Conservation (phyloP, 116 monocot genomes). For the Phalaenopsis hybrid region DNA sequence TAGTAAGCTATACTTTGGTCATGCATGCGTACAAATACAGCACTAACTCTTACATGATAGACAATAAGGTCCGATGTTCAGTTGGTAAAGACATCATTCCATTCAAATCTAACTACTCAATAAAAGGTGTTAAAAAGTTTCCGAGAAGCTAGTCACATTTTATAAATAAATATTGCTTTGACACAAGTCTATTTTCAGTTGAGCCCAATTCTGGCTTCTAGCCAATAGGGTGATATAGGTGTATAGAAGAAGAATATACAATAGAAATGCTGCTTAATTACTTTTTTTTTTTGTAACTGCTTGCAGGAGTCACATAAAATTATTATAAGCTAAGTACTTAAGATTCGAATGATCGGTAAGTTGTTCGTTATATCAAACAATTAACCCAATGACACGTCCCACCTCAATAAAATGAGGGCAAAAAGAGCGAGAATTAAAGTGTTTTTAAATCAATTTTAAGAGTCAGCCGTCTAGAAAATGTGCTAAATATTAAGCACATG, state of each 20-base stretch:
- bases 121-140: background rate
- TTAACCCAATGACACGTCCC: background rate
- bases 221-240: background rate
- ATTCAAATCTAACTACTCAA: background rate
- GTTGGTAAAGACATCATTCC: no score
- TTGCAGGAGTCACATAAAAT: background rate
- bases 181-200: background rate
- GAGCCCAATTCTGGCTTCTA: background rate
- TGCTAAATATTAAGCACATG: background rate
- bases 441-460: background rate
- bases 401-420: background rate
- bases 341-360: no score
- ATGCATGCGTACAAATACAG: no score
- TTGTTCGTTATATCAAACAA: background rate
- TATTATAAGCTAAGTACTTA: no score
- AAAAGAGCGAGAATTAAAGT: background rate
- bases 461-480: background rate
- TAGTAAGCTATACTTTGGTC: no score
- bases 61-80: no score
- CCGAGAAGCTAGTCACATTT: background rate
- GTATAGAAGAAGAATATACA: background rate
- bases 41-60: no score
- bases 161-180: background rate
- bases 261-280: background rate
- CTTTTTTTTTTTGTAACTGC: background rate